These are phyloP conservation scores for Agrocybe pediades DNA, from an alignment of 768 basidiomycete genomes.

Conservation along the genomic window DNA sequence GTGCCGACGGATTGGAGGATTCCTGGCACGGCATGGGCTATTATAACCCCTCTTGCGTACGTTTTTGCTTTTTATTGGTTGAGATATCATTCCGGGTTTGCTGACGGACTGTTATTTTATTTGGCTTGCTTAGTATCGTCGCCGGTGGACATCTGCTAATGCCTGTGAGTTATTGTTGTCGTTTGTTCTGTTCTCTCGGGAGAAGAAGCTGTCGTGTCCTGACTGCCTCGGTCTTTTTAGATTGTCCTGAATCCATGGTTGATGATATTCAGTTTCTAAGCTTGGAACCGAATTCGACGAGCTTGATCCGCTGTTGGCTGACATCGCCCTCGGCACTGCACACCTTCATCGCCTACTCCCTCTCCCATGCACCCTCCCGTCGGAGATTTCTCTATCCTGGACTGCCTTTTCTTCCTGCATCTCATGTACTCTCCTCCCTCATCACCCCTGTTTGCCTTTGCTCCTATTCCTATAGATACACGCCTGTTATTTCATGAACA, in stretches of 20 bases:
- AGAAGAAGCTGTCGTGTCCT: neutral
- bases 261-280: constrained; percentile 78
- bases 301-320: too few relatives aligned
- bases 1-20: constrained; percentile 71
- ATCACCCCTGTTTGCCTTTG: too few relatives aligned
- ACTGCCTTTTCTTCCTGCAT: constrained; percentile 4
- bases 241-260: constrained; percentile 89
- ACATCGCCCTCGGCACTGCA: too few relatives aligned
- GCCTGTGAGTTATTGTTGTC: too few relatives aligned
- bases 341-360: neutral
- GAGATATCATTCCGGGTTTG: neutral
- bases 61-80: constrained; percentile 26
- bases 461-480: too few relatives aligned
- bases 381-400: neutral
- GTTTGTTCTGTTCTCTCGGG: constrained; percentile 18
- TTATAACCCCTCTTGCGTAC: constrained; percentile 73
- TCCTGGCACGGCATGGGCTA: constrained; percentile 64
- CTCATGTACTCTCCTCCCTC: neutral
- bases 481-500: constrained; percentile 3
- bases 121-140: constrained; percentile 63
- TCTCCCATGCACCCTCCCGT: neutral
- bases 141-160: constrained; percentile 69
- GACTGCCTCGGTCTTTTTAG: constrained; percentile 29
- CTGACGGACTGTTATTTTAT: too few relatives aligned
- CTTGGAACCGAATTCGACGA: constrained; percentile 4